Evolutionary conservation across 108 stramenopile genomes (phyloP).

Genomic region (Skeletonema tropicum): DNA sequence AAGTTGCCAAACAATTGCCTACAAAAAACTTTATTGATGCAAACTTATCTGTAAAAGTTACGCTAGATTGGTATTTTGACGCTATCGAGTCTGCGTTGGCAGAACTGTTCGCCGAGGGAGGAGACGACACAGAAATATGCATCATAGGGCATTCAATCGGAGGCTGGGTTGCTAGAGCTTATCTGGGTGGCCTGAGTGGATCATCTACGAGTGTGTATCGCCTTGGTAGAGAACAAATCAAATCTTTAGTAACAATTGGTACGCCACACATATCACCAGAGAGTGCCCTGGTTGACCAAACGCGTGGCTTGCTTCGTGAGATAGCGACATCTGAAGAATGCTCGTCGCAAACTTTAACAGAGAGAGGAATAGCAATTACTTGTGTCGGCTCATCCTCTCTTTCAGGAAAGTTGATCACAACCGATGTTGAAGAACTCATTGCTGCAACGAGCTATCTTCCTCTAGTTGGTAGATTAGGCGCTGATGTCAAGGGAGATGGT

Average conservation of each 20-base stretch:
- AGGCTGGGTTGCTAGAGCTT: conserved; percentile 82
- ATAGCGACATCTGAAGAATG: conserved; percentile 53
- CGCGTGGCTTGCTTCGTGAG: conserved; percentile 70
- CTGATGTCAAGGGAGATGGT: conserved; percentile 63
- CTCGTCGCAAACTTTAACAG: conserved; percentile 51
- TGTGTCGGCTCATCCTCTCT: conserved; percentile 67
- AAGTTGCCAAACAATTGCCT: conserved; percentile 70
- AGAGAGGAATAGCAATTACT: conserved; percentile 62
- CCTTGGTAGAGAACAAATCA: conserved; percentile 42
- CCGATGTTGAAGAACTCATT: conserved; percentile 68
- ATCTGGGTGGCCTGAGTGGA: conserved; percentile 69
- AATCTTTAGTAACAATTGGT: conserved; percentile 73
- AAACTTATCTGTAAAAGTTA: conserved; percentile 54
- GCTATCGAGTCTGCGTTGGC: conserved; percentile 66
- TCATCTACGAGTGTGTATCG: conserved; percentile 58
- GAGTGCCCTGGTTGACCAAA: conserved; percentile 75
- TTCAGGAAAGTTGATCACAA: conserved; percentile 50
- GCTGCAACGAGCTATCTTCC: conserved; percentile 76
- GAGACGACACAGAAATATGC: conserved; percentile 60
- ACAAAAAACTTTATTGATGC: conserved; percentile 70
- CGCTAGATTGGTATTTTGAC: conserved; percentile 81
- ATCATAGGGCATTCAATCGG: conserved; percentile 78
- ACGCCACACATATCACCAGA: conserved; percentile 74
- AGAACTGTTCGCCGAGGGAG: conserved; percentile 63
- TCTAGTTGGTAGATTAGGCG: conserved; percentile 47